Conservation (phyloP, 148 eudicot genomes). For the Rhododendron simsii region DNA sequence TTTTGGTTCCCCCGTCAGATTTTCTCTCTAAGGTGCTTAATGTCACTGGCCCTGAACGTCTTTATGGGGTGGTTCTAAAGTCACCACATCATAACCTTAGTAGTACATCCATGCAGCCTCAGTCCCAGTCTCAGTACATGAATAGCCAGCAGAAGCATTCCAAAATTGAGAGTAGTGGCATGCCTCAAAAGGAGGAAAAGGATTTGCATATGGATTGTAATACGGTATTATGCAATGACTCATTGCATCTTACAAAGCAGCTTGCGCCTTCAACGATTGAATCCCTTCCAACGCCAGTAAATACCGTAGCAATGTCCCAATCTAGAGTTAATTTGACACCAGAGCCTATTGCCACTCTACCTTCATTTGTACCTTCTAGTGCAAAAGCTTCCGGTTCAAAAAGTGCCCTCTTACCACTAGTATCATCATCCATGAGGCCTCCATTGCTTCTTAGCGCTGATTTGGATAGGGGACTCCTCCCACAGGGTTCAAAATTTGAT, state of each 20-base stretch:
- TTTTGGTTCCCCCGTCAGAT: slow-evolving; percentile 95
- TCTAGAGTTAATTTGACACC: slow-evolving; percentile 61
- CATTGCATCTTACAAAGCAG: slow-evolving; percentile 28
- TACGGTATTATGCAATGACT: slow-evolving; percentile 27
- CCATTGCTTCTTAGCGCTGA: neutral
- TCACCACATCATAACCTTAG: slow-evolving; percentile 46
- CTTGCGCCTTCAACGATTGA: slow-evolving; percentile 24
- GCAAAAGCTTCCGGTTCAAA: too few species aligned
- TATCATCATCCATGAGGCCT: slow-evolving; percentile 22
- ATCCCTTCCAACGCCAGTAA: slow-evolving; percentile 18
- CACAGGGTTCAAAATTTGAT: neutral
- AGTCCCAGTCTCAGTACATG: slow-evolving; percentile 33
- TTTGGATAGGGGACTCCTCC: neutral
- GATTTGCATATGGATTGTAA: slow-evolving; percentile 29
- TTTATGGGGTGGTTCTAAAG: slow-evolving; percentile 89
- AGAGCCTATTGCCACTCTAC: slow-evolving; percentile 5
- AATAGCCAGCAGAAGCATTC: slow-evolving; percentile 29
- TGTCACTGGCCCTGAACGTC: slow-evolving; percentile 65
- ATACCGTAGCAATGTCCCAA: slow-evolving; percentile 31
- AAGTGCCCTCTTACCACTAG: neutral
- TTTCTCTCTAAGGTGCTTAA: slow-evolving; percentile 67
- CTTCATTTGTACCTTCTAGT: too few species aligned
- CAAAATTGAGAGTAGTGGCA: slow-evolving; percentile 31
- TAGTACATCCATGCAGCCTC: slow-evolving; percentile 38
- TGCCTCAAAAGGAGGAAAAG: slow-evolving; percentile 35